Base-by-base conservation (phyloP, 257 asterid genomes). In the Paulownia fortunei region DNA sequence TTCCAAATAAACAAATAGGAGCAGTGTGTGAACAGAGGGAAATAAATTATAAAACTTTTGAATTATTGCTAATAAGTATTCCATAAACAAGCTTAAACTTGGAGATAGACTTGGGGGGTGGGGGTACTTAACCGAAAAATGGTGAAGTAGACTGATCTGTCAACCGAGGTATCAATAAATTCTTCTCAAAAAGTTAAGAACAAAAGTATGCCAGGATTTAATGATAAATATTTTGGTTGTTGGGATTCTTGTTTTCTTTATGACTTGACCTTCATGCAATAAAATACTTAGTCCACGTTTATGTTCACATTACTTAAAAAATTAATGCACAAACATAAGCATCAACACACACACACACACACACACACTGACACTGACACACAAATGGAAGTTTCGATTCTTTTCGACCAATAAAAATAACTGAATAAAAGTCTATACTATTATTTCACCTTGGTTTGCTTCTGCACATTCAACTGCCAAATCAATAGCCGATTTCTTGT, bases 401-500 rank as follows among this genome's bases (percentile, higher is more conserved):
- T 8, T 59, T 32, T 18, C 60, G 26, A 26, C 27, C 3, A 27
- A 1, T 23, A 69, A 46, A 21, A 21, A 46, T 24, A 69, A 15
- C 24, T 41, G 15, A 56, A 32, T 8, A 7, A 32, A 18, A 30
- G 8, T 32, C 2, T 21, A 18, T 21, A 42, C 0, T 2, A 26
- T 39, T 41, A 56, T 8, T 0, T 19, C 89, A 94, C 97, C 98
- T 91, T 92, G 92, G 82, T 94, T 94, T 27, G 91, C 96, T 81
- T 89, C 86, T 5, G 97, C 94, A 76, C 97, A 94, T 86, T 92
- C 98, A 63, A 92, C 91, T 2, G 97, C 98, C 67, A 94, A 82
- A 83, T 94, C 98, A 66, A 94, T 92, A 3, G 91, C 97, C 2
- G 97, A 94, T 88, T 94, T 94, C 84, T 94, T 94, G 84, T 90